Conservation (phyloP, 78 protist species). For the Dictyostelium discoideum region dicty_2.7 NC_007089.4:4522001-4522500, state of each 20-base stretch:
- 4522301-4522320: conserved; percentile 48
- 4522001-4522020: background rate
- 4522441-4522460: too few relatives aligned
- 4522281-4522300: conserved; percentile 38
- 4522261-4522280: conserved; percentile 60
- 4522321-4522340: background rate
- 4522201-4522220: background rate
- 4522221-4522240: conserved; percentile 44
- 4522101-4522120: conserved; percentile 43
- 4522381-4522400: too few relatives aligned
- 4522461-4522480: too few relatives aligned
- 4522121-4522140: background rate
- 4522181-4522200: conserved; percentile 18
- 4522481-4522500: too few relatives aligned
- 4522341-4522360: background rate
- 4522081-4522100: conserved; percentile 23
- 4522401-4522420: too few relatives aligned
- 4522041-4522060: conserved; percentile 12
- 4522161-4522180: background rate
- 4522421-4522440: too few relatives aligned
- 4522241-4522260: conserved; percentile 45
- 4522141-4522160: conserved; percentile 21
- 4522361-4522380: conserved; percentile 9
- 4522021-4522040: background rate
- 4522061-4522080: conserved; percentile 59